Evolutionary conservation across 352 stramenopile genomes (phyloP), one percentile per base, ranked within the genome.

Genomic region (Globisporangium yorkense): DNA sequence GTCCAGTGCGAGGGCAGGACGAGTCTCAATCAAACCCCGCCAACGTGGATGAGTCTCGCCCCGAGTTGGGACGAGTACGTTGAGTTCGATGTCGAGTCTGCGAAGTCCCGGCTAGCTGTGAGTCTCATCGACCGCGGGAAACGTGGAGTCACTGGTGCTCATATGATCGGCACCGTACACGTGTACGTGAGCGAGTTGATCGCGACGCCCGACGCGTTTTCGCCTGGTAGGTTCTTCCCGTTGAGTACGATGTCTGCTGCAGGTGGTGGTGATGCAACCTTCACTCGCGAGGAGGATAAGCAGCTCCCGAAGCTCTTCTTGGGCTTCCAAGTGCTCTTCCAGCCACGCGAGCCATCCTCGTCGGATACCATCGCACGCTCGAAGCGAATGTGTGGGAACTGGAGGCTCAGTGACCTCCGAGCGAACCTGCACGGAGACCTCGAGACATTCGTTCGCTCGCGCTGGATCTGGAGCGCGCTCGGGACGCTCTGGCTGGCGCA

Each of bases 391-490:
- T 59, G 58, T 62, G 76, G 72, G 5, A 81, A 79, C 21, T 89
- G 74, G 76, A 57, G 77, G 37, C 20, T 89, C 1, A 35, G 56
- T 9, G 66, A 85, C 7, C 50, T 87, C 20, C 64, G 65, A 29
- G 37, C 41, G 4, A 54, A 84, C 48, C 61, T 87, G 8, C 69
- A 83, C 24, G 77, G 79, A 10, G 77, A 89, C 49, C 60, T 89
- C 6, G 67, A 70, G 53, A 58, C 59, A 0, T 87, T 87, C 65
- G 71, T 80, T 9, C 43, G 51, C 5, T 71, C 46, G 7, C 62
- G 62, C 18, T 89, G 79, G 79, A 62, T 89, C 37, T 89, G 79
- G 79, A 83, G 79, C n/a, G 68, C 62, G 51, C 74, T 85, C 51
- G 77, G 62, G 1, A 52, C 40, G 0, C 39, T 75, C 29, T 87